phyloP scores from a whole-genome alignment of 495 filamentous ascomycete species.

The Acidomyces sp. region DNA sequence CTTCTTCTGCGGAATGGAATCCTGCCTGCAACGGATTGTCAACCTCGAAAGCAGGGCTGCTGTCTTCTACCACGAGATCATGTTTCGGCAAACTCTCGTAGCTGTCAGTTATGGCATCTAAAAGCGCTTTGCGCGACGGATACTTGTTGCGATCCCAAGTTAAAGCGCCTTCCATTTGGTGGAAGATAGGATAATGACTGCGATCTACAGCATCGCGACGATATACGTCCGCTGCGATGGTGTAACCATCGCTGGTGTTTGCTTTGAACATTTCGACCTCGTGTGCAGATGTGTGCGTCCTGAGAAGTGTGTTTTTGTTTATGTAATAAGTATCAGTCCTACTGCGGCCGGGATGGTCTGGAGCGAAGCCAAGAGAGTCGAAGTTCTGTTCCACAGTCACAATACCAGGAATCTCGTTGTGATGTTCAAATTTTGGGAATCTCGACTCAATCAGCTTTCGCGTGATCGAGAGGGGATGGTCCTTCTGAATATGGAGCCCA shows the following conservation, averaged over 20 bases:
- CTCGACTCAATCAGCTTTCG: conserved; percentile 81
- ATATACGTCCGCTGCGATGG: conserved; percentile 93
- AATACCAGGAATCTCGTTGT: conserved; percentile 68
- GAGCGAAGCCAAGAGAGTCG: conserved; percentile 83
- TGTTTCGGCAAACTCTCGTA: conserved; percentile 36
- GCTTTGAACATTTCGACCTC: conserved; percentile 71
- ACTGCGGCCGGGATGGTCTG: conserved; percentile 78
- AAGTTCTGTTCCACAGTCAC: conserved; percentile 86
- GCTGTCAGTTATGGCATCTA: conserved; percentile 3
- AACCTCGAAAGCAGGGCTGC: conserved; percentile 63
- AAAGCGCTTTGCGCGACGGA: conserved; percentile 1
- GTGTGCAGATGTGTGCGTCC: conserved; percentile 90
- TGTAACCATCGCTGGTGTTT: conserved; percentile 61
- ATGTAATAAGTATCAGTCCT: conserved; percentile 92
- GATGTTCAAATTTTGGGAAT: conserved; percentile 63
- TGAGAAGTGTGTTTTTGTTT: conserved; percentile 67
- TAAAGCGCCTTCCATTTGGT: conserved; percentile 94
- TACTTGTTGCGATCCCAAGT: conserved; percentile 69
- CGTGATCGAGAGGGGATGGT: conserved; percentile 85
- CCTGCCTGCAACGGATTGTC: conserved; percentile 71
- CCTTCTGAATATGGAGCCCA: conserved; percentile 68
- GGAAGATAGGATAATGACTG: conserved; percentile 91
- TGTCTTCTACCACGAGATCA: conserved; percentile 61
- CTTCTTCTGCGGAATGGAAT: conserved; percentile 61
- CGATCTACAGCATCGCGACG: conserved; percentile 88